Evolutionary conservation across 2,329 filamentous ascomycete genomes (phyloP).

Genomic region (Claviceps sorghi): DNA sequence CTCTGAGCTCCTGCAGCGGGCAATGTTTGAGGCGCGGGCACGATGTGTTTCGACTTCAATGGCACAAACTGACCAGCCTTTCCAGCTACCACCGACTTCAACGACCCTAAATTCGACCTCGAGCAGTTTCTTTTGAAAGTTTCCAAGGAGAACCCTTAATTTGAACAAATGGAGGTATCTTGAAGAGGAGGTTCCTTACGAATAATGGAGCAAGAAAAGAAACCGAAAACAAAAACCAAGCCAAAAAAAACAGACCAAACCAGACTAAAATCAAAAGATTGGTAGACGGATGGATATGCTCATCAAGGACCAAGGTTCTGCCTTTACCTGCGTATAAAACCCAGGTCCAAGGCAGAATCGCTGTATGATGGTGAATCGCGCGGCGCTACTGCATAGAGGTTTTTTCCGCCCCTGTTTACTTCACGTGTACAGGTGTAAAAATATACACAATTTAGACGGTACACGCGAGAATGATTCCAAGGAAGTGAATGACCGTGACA

Average conservation of each 20-base stretch:
- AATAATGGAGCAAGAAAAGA: background rate
- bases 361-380: conserved; percentile 22
- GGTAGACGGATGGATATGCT: background rate
- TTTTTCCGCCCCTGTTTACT: conserved; percentile 30
- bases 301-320: conserved; percentile 2
- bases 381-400: conserved; percentile 34
- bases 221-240: background rate
- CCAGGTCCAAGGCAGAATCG: conserved; percentile 16
- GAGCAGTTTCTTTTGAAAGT: conserved; percentile 66
- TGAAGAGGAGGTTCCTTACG: background rate
- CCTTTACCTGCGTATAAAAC: background rate
- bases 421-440: conserved; percentile 38
- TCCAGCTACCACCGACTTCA: conserved; percentile 42
- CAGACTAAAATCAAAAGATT: background rate
- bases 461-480: background rate
- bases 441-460: conserved; percentile 35
- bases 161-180: background rate
- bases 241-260: background rate
- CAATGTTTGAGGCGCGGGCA: background rate
- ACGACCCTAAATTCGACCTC: conserved; percentile 83
- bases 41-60: background rate
- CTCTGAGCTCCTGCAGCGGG: background rate
- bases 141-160: conserved; percentile 35
- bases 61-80: background rate
- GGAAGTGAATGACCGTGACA: background rate